Evolutionary conservation across 2,329 filamentous ascomycete species (phyloP).

Genomic region (Fusarium dlaminii): DNA sequence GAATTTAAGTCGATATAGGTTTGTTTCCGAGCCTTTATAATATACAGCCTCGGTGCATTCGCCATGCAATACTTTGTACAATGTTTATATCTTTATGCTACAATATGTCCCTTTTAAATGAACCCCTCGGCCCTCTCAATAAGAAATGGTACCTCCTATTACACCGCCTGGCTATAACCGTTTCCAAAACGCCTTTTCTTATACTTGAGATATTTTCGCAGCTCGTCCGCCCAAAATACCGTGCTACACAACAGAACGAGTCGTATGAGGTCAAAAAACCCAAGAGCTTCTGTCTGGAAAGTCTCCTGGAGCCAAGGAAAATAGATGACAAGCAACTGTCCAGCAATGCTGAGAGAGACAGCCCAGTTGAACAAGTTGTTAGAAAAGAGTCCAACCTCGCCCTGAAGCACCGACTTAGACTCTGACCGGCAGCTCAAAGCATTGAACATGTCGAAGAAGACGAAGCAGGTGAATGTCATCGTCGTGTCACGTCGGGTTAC

Average conservation of each 20-base stretch:
- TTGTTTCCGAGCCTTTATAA: neutral
- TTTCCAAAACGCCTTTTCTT: slow-evolving; percentile 65
- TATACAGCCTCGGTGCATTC: neutral
- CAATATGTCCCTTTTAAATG: slow-evolving; percentile 4
- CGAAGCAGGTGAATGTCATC: slow-evolving; percentile 99
- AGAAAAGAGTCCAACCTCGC: slow-evolving; percentile 82
- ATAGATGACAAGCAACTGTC: slow-evolving; percentile 92
- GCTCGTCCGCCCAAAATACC: slow-evolving; percentile 96
- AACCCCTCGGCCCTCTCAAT: neutral
- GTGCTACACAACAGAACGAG: slow-evolving; percentile 82
- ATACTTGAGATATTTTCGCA: slow-evolving; percentile 79
- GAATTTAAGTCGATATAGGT: neutral
- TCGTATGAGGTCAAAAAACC: slow-evolving; percentile 76
- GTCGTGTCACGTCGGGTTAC: slow-evolving; percentile 96
- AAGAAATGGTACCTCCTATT: slow-evolving; percentile 48
- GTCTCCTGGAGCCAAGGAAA: slow-evolving; percentile 92
- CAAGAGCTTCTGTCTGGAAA: slow-evolving; percentile 92
- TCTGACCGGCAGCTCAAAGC: slow-evolving; percentile 92
- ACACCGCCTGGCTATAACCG: slow-evolving; percentile 74
- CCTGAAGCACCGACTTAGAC: slow-evolving; percentile 85
- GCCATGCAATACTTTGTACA: slow-evolving; percentile 29
- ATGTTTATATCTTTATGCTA: slow-evolving; percentile 23
- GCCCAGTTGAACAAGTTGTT: slow-evolving; percentile 98
- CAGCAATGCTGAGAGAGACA: slow-evolving; percentile 82
- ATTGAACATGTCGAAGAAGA: slow-evolving; percentile 99